A percentile compares a stretch with the other conserved stretches of the same genome.
phyloP scores from a whole-genome alignment of 2,329 filamentous ascomycete genomes.

The Colletotrichum sansevieriae region DNA sequence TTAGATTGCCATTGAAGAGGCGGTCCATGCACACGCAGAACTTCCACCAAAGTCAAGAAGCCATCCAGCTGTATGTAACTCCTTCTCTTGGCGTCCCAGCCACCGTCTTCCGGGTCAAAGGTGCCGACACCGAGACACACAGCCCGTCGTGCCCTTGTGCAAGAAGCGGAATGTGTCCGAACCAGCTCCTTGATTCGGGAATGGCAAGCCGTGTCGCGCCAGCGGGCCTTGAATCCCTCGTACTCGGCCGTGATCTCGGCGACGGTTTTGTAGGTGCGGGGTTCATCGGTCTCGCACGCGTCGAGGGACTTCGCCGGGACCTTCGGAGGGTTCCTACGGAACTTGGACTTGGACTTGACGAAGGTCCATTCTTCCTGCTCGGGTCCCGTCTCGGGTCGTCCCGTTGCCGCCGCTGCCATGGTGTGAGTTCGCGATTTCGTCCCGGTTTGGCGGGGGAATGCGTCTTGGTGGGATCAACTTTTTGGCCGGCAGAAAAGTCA shows the following conservation, averaged over 20 bases:
- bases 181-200: conserved; percentile 52
- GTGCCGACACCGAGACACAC: conserved; percentile 69
- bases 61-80: conserved; percentile 67
- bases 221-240: conserved; percentile 45
- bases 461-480: conserved; percentile 35
- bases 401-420: conserved; percentile 29
- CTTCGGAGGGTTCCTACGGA: conserved; percentile 27
- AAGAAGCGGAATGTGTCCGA: conserved; percentile 40
- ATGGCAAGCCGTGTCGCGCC: conserved; percentile 47
- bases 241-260: conserved; percentile 50
- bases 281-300: conserved; percentile 7
- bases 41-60: conserved; percentile 62
- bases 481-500: conserved; percentile 38
- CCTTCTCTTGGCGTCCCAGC: conserved; percentile 59
- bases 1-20: background rate
- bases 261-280: conserved; percentile 40
- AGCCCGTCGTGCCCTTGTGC: conserved; percentile 54
- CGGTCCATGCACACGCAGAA: conserved; percentile 53
- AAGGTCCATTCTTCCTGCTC: conserved; percentile 43
- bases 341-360: conserved; percentile 42
- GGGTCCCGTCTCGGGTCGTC: conserved; percentile 1
- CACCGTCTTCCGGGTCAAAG: conserved; percentile 64
- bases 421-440: background rate
- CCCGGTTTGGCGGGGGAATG: background rate
- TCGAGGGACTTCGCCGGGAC: conserved; percentile 1